A percentile compares a stretch with the other conserved stretches of the same genome.
Conservation (phyloP, 1,284 basidiomycete genomes). For the Ceratobasidium sp. region DNA sequence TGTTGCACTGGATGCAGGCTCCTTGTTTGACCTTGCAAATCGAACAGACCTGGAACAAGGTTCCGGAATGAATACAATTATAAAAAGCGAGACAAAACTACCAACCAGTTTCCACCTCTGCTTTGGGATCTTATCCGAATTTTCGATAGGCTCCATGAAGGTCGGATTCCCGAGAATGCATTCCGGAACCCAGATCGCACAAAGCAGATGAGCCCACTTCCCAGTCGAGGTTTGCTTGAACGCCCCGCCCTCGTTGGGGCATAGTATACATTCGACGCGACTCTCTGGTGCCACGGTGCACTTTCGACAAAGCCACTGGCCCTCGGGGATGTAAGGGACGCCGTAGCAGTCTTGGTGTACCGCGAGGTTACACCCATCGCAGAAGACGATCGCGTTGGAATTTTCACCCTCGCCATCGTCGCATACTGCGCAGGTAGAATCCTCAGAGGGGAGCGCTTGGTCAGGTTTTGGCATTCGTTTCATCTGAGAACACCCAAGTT, state of each 20-base stretch:
- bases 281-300: constrained; percentile 98
- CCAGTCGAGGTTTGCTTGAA: constrained; percentile 97
- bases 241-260: constrained; percentile 96
- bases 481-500: constrained; percentile 64
- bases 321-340: constrained; percentile 99
- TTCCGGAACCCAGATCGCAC: constrained; percentile 98
- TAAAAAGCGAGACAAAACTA: constrained; percentile 42
- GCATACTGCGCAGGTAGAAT: constrained; percentile 95
- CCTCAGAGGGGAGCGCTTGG: constrained; percentile 85
- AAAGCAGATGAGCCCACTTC: constrained; percentile 96
- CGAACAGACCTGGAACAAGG: constrained; percentile 76
- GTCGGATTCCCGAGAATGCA: constrained; percentile 93
- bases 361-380: constrained; percentile 98
- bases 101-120: constrained; percentile 93
- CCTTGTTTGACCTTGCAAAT: constrained; percentile 85
- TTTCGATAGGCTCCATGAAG: constrained; percentile 98
- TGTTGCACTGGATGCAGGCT: constrained; percentile 97
- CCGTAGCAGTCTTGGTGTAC: constrained; percentile 99
- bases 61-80: background rate
- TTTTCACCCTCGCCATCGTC: constrained; percentile 99
- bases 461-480: constrained; percentile 90
- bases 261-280: constrained; percentile 90
- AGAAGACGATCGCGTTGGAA: constrained; percentile 98
- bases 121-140: constrained; percentile 88
- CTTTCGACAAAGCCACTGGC: constrained; percentile 98